Percentiles rank a stretch among this genome's conserved stretches.
These are phyloP conservation scores for Moniliophthora roreri DNA, from an alignment of 1,284 basidiomycete genomes.

Conservation along the genomic window DNA sequence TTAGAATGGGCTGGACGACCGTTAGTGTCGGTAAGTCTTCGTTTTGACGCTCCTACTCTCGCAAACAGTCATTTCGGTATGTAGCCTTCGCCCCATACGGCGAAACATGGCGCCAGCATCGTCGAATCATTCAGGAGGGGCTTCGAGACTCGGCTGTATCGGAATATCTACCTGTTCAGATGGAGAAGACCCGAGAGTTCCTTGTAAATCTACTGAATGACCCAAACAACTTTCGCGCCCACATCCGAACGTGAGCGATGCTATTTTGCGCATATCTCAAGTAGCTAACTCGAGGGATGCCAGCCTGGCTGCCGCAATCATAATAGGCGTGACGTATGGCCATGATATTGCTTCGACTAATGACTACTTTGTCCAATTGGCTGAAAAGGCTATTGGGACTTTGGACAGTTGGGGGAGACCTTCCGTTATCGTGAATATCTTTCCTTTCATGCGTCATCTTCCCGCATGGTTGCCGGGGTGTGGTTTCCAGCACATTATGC, in stretches of 20 bases:
- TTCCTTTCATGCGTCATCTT: conserved; percentile 25
- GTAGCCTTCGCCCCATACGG: conserved; percentile 34
- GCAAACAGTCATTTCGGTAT: too few species aligned
- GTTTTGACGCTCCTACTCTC: background rate
- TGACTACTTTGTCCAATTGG: conserved; percentile 22
- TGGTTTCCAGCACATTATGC: conserved; percentile 6
- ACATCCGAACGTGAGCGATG: conserved; percentile 21
- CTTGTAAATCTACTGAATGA: background rate
- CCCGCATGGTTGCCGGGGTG: conserved; percentile 10
- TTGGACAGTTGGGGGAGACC: conserved; percentile 18
- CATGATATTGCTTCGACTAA: conserved; percentile 6
- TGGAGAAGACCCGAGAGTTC: conserved; percentile 22
- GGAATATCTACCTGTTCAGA: conserved; percentile 29
- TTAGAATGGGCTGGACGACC: background rate
- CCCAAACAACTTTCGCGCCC: conserved; percentile 18
- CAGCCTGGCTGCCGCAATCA: conserved; percentile 4
- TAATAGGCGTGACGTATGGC: conserved; percentile 5
- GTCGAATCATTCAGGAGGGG: conserved; percentile 35
- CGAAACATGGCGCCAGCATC: conserved; percentile 37
- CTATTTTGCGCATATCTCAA: background rate
- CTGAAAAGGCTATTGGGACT: conserved; percentile 18
- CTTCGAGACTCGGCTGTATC: conserved; percentile 24
- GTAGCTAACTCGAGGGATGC: background rate
- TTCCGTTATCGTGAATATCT: conserved; percentile 23
- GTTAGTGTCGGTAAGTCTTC: background rate